Percentiles rank a stretch among this genome's conserved stretches.
phyloP scores from a whole-genome alignment of 805 yeast species.

The Metschnikowia shivogae region DNA sequence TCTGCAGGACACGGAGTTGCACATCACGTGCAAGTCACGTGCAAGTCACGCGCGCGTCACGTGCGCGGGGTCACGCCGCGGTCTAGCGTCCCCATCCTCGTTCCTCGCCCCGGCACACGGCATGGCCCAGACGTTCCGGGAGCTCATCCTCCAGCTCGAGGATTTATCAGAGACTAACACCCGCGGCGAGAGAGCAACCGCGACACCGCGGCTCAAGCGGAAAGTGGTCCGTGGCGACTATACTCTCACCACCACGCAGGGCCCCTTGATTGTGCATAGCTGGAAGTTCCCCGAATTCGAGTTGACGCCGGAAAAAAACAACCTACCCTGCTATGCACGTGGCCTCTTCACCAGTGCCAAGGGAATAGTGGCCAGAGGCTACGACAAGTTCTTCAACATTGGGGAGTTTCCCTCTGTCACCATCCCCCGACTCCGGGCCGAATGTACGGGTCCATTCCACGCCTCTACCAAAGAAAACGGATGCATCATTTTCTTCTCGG shows the following conservation, averaged over 20 bases:
- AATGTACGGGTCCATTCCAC: constrained; percentile 71
- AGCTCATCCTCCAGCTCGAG: constrained; percentile 20
- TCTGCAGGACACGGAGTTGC: too few species aligned
- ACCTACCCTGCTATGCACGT: constrained; percentile 71
- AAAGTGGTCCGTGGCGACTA: constrained; percentile 11
- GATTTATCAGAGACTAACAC: constrained; percentile 6
- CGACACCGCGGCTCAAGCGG: constrained; percentile 1
- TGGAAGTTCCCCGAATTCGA: constrained; percentile 96
- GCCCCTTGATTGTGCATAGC: constrained; percentile 15
- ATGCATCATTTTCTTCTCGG: constrained; percentile 81
- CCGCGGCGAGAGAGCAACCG: constrained; percentile 6
- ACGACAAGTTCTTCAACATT: constrained; percentile 88
- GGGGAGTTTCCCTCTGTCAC: constrained; percentile 43
- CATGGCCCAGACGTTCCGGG: constrained; percentile 13
- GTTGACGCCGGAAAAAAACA: constrained; percentile 52
- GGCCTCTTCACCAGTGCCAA: constrained; percentile 64
- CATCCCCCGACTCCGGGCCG: constrained; percentile 1
- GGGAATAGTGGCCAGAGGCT: constrained; percentile 75
- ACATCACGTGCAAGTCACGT: too few species aligned
- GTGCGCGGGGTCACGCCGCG: too few species aligned
- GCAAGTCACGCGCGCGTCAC: not conserved
- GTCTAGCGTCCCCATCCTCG: not conserved
- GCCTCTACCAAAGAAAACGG: constrained; percentile 90
- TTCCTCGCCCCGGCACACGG: not conserved
- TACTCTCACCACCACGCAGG: constrained; percentile 15